Conservation (phyloP, 768 basidiomycete genomes). For the Hypholoma fasciculare region DNA sequence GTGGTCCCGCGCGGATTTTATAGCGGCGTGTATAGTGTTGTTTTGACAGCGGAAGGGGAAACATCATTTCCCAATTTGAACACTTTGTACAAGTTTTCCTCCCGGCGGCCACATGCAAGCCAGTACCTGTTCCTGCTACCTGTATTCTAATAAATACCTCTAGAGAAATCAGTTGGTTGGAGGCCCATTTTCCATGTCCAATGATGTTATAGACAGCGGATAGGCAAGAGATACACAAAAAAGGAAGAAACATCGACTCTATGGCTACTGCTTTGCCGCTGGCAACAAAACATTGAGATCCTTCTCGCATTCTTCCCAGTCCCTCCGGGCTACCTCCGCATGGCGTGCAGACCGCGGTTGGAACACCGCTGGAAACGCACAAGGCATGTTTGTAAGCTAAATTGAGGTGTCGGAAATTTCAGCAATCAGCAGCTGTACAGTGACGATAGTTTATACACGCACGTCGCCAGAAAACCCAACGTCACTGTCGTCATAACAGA, state of each 20-base stretch:
- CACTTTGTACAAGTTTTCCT: background rate
- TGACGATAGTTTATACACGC: background rate
- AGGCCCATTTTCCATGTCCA: no score
- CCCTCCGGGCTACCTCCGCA: no score
- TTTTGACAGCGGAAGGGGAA: constrained; percentile 16
- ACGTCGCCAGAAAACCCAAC: background rate
- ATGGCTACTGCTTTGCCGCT: no score
- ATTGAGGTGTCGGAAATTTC: background rate
- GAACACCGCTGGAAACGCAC: background rate
- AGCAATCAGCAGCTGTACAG: background rate
- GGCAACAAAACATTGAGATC: no score
- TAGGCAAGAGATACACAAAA: no score
- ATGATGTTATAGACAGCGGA: no score
- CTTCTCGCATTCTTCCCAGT: no score
- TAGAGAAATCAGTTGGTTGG: no score
- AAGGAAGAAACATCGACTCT: no score
- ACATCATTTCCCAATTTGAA: constrained; percentile 14
- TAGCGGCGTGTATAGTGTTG: constrained; percentile 13
- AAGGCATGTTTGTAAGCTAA: background rate
- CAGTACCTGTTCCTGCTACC: no score
- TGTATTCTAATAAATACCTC: no score
- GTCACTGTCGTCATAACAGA: background rate
- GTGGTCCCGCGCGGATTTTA: background rate
- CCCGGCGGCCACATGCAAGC: no score
- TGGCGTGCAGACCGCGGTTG: background rate